Evolutionary conservation across 176 grass and related monocot species (phyloP).

Genomic region (Ensete glaucum): DNA sequence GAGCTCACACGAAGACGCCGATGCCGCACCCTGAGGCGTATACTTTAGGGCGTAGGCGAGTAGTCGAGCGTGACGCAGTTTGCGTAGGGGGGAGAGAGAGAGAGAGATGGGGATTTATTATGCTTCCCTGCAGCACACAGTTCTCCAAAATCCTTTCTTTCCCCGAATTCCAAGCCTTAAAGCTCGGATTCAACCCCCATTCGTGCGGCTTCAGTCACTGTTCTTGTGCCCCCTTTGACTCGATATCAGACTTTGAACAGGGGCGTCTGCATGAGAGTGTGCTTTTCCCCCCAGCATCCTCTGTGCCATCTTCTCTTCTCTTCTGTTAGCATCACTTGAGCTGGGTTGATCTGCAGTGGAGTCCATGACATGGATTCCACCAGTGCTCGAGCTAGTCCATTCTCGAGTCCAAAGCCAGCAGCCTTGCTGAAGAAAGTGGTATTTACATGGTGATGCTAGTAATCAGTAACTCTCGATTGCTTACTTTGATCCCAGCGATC

Average conservation of each 20-base stretch:
- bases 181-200: slow-evolving; percentile 95
- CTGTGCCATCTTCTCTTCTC: background rate
- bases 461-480: background rate
- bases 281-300: background rate
- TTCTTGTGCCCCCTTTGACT: slow-evolving; percentile 6
- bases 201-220: slow-evolving; percentile 69
- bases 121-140: background rate
- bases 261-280: no score
- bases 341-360: slow-evolving; percentile 19
- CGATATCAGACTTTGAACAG: background rate
- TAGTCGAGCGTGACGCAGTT: no score
- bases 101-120: no score
- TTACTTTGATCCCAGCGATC: background rate
- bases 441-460: slow-evolving; percentile 39
- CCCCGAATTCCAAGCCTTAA: slow-evolving; percentile 83
- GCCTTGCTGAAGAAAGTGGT: slow-evolving; percentile 59
- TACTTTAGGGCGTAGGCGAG: background rate
- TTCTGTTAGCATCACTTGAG: background rate
- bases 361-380: slow-evolving; percentile 30
- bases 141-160: background rate
- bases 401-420: slow-evolving; percentile 47
- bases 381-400: slow-evolving; percentile 38
- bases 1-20: no score
- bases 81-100: background rate
- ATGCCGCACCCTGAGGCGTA: background rate